phyloP scores from a whole-genome alignment of 2,329 filamentous ascomycete species.

The Cladosporium sp. region DNA sequence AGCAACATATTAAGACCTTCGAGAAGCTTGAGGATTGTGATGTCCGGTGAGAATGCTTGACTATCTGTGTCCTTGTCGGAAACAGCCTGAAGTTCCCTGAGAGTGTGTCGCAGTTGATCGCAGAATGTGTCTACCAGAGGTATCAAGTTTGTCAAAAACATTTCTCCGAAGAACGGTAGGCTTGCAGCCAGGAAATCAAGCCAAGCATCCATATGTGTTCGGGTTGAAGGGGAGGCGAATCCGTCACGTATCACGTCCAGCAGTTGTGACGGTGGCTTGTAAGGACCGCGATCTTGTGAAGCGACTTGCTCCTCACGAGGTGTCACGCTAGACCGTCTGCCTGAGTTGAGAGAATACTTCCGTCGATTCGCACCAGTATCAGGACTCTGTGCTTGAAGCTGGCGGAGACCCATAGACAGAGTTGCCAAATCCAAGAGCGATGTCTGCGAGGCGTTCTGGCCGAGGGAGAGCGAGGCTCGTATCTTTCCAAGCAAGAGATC shows the following conservation, averaged over 20 bases:
- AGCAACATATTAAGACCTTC: slow-evolving; percentile 89
- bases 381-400: background rate
- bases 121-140: slow-evolving; percentile 89
- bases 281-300: background rate
- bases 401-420: slow-evolving; percentile 4
- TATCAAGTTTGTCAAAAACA: slow-evolving; percentile 84
- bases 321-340: slow-evolving; percentile 9
- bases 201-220: slow-evolving; percentile 85
- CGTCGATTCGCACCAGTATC: background rate
- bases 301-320: slow-evolving; percentile 1
- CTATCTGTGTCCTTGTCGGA: slow-evolving; percentile 41
- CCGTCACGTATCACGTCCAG: slow-evolving; percentile 80
- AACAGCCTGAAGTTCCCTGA: slow-evolving; percentile 62
- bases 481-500: slow-evolving; percentile 6
- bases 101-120: slow-evolving; percentile 67
- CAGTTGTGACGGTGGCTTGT: slow-evolving; percentile 40
- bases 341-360: slow-evolving; percentile 1
- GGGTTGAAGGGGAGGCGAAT: slow-evolving; percentile 68
- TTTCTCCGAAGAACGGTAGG: slow-evolving; percentile 74
- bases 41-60: slow-evolving; percentile 21
- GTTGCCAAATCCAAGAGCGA: background rate
- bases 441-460: background rate
- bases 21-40: slow-evolving; percentile 50
- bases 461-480: background rate
- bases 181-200: slow-evolving; percentile 78